Conservation (phyloP, 2,329 filamentous ascomycete genomes). For the Colletotrichum somersetense region DNA sequence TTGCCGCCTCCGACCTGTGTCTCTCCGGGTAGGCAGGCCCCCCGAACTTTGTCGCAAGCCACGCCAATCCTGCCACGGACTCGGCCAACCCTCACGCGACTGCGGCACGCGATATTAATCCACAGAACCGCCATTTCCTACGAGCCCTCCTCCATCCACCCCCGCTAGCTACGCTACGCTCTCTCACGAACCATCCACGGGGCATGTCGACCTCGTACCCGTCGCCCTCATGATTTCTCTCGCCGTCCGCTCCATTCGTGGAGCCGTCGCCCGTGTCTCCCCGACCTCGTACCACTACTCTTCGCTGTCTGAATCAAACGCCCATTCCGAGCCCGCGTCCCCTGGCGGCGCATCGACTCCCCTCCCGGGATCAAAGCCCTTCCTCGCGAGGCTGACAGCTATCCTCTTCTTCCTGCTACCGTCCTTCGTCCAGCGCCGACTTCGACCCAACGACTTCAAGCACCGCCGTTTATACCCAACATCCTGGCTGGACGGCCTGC, state of each 20-base stretch:
- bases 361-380: conserved; percentile 2
- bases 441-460: conserved; percentile 45
- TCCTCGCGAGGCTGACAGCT: conserved; percentile 30
- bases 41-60: conserved; percentile 10
- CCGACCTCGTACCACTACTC: conserved; percentile 29
- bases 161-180: too few relatives aligned
- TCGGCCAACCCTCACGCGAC: neutral
- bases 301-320: conserved; percentile 17
- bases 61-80: conserved; percentile 5
- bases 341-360: conserved; percentile 21
- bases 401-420: conserved; percentile 48
- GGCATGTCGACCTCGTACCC: conserved; percentile 20
- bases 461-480: conserved; percentile 53
- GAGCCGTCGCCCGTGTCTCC: conserved; percentile 39
- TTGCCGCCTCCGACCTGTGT: conserved; percentile 10
- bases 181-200: neutral
- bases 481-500: conserved; percentile 63
- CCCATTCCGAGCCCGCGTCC: conserved; percentile 28
- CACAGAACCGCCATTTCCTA: neutral
- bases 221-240: conserved; percentile 37
- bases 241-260: conserved; percentile 40
- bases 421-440: conserved; percentile 49
- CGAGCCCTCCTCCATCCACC: neutral
- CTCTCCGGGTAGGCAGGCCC: conserved; percentile 10
- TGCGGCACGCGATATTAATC: neutral